Base-by-base conservation (phyloP, 352 stramenopile genomes). In the Aphanomyces stellatus region DNA sequence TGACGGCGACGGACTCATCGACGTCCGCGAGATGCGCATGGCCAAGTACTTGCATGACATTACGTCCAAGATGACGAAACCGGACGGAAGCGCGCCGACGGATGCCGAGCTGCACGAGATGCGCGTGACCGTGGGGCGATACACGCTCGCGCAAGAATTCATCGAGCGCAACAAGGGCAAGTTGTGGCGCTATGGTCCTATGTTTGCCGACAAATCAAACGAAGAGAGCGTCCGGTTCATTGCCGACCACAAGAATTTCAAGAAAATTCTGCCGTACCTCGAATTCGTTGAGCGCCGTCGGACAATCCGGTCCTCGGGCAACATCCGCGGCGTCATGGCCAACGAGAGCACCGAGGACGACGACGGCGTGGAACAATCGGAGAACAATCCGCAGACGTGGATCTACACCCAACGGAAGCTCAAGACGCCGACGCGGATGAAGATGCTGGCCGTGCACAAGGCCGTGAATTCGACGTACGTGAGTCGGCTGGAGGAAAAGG, bases 101-200 rank as follows among this genome's bases (percentile, higher is more conserved):
- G 81, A 85, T 40, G 33, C 51, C 5, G 77, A 87, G 22, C 65
- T 82, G 7, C 62, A 79, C 24, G 70, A 68, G 15, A 80, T 89
- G 73, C 77, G 75, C 0, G 77, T 87, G 34, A 72, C 73, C 17
- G 81, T 80, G 3, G 81, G 81, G 4, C 72, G 76, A 3, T 55
- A 87, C 37, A 78, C 87, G 19, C 80, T 89, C 34, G 80, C 80
- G 15, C 87, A 81, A 24, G 80, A 89, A 72, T 89, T 89, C 49
- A 67, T 87, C 24, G 74, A 89, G 62, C 78, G 78, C 53, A 89
- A 89, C 72, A 76, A 84, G 28, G 79, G 77, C 25, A 77, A 79
- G 5, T 60, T 89, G 10, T 87, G 81, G 79, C 77, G 79, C 6
- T 89, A 88, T 60, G 81, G 79, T 27, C 73, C 76, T 19, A 74